These are phyloP conservation scores for Rhamnella rubrinervis DNA, from an alignment of 331 rosid species.

Conservation along the genomic window DNA sequence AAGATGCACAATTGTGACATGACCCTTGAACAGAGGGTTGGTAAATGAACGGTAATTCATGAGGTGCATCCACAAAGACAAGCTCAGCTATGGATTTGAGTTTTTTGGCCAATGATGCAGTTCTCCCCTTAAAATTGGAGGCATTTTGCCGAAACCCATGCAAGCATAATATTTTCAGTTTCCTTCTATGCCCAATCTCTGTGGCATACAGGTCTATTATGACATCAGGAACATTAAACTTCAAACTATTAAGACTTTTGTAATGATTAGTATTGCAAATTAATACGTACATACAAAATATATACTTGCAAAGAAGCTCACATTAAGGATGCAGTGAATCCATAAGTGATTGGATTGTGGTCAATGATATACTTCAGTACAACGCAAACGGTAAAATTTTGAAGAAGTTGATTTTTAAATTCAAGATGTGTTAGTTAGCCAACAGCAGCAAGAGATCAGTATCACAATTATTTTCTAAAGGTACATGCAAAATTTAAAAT, in stretches of 20 bases:
- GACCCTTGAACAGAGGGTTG: conserved; percentile 32
- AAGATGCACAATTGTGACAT: conserved; percentile 24
- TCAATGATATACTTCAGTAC: not conserved
- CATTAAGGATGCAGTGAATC: too few species aligned
- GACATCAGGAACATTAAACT: conserved; percentile 22
- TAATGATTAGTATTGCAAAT: too few species aligned
- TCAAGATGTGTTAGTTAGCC: not conserved
- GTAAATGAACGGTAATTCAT: conserved; percentile 77
- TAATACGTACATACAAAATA: too few species aligned
- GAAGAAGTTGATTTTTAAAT: conserved; percentile 6
- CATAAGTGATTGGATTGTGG: conserved; percentile 3
- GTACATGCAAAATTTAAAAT: conserved; percentile 10
- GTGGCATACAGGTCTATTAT: conserved; percentile 24
- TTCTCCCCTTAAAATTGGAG: conserved; percentile 83
- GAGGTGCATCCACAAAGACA: conserved; percentile 77
- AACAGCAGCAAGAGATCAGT: not conserved
- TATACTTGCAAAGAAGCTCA: too few species aligned
- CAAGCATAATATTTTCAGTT: conserved; percentile 77
- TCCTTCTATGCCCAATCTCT: conserved; percentile 54
- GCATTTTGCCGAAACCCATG: conserved; percentile 97
- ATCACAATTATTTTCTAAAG: not conserved
- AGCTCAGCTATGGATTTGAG: conserved; percentile 70
- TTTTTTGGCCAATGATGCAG: conserved; percentile 84
- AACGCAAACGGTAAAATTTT: not conserved
- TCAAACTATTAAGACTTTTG: not conserved